Conservation (phyloP, 2,329 filamentous ascomycete genomes). For the Lasiodiplodia gonubiensis region DNA sequence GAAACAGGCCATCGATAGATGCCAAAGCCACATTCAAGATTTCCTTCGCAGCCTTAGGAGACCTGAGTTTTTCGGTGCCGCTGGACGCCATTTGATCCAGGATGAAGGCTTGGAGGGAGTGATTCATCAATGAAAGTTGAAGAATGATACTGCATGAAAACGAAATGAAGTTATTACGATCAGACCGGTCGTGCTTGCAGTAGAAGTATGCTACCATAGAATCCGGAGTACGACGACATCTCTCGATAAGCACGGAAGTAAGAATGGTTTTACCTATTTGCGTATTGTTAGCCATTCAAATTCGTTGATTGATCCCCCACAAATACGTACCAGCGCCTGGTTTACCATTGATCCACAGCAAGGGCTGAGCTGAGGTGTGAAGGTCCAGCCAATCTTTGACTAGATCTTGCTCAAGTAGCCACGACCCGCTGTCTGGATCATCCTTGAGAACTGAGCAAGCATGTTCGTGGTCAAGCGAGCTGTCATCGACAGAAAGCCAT, state of each 20-base stretch:
- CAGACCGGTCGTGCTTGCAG: constrained; percentile 43
- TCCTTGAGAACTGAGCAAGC: constrained; percentile 29
- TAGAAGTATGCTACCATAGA: constrained; percentile 49
- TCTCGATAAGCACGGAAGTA: background rate
- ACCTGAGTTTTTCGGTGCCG: background rate
- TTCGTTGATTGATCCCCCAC: too few species aligned
- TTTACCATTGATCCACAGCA: constrained; percentile 34
- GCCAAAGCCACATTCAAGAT: background rate
- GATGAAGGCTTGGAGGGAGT: constrained; percentile 40
- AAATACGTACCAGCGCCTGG: constrained; percentile 38
- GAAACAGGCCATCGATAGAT: constrained; percentile 38
- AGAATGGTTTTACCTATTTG: background rate
- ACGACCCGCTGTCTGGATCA: constrained; percentile 32
- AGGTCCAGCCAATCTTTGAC: constrained; percentile 34
- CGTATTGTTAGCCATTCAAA: background rate
- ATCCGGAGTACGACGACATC: background rate
- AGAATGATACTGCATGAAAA: constrained; percentile 43
- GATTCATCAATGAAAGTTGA: constrained; percentile 40
- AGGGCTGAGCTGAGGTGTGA: constrained; percentile 27
- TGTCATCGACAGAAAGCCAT: background rate
- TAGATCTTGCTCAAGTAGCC: constrained; percentile 35
- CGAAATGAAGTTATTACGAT: constrained; percentile 37
- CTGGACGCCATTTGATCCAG: constrained; percentile 37
- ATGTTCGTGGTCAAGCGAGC: constrained; percentile 30
- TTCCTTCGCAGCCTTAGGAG: background rate